These are phyloP conservation scores for Globisporangium rhizosaccharum DNA, from an alignment of 352 stramenopile genomes.

Conservation along the genomic window DNA sequence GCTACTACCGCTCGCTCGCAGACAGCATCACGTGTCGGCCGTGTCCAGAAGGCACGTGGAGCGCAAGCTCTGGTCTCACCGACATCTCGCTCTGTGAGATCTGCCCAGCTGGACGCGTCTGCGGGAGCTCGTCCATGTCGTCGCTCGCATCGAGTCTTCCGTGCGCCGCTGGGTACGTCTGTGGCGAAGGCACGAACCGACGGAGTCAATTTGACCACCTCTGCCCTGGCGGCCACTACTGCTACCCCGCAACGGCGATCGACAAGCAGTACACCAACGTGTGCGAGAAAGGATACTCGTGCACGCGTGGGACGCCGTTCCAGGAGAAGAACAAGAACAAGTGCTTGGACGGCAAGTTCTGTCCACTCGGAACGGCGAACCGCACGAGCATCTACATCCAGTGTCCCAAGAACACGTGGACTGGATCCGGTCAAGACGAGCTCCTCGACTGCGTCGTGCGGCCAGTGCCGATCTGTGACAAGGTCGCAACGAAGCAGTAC, in stretches of 20 bases:
- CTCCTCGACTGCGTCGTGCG: conserved; percentile 88
- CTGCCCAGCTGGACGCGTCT: conserved; percentile 92
- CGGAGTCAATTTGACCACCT: conserved; percentile 89
- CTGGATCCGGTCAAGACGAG: conserved; percentile 62
- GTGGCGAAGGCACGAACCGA: conserved; percentile 90
- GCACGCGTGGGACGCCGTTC: conserved; percentile 82
- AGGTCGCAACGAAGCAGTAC: conserved; percentile 71
- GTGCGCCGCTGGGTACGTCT: conserved; percentile 93
- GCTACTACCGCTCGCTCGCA: conserved; percentile 92
- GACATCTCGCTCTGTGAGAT: conserved; percentile 96
- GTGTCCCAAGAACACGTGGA: conserved; percentile 91
- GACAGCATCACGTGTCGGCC: conserved; percentile 94
- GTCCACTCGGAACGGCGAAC: conserved; percentile 85
- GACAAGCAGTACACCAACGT: conserved; percentile 80
- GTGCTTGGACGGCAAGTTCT: conserved; percentile 92
- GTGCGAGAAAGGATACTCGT: conserved; percentile 89
- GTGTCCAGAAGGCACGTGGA: conserved; percentile 95
- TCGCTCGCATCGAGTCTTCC: conserved; percentile 75
- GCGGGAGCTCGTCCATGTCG: conserved; percentile 86
- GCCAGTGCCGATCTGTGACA: conserved; percentile 92
- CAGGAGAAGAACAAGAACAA: conserved; percentile 89
- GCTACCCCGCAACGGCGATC: conserved; percentile 75
- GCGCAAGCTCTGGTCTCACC: conserved; percentile 82
- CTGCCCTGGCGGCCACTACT: conserved; percentile 91
- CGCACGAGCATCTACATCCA: conserved; percentile 75